These are phyloP conservation scores for Sporothrix inflata DNA, from an alignment of 2,329 filamentous ascomycete species.

Conservation along the genomic window DNA sequence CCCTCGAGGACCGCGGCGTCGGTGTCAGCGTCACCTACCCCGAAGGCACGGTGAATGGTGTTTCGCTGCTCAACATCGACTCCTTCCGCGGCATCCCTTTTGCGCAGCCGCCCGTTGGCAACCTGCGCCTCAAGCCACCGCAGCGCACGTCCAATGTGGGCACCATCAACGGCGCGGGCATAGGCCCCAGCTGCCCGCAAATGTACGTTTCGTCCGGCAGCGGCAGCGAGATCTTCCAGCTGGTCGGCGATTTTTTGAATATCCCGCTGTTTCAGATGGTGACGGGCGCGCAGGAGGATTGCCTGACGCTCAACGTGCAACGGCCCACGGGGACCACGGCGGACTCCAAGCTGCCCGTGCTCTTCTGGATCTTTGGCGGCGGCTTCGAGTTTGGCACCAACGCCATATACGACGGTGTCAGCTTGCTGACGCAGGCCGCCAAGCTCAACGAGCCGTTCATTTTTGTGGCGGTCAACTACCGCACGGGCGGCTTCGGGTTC, in stretches of 20 bases:
- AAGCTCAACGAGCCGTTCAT: constrained; percentile 65
- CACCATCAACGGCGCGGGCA: constrained; percentile 61
- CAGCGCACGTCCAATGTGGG: constrained; percentile 61
- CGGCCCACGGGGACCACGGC: constrained; percentile 60
- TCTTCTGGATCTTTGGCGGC: constrained; percentile 74
- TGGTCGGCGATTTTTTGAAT: constrained; percentile 56
- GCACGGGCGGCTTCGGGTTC: constrained; percentile 75
- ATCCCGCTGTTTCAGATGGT: constrained; percentile 53
- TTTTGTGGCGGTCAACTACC: constrained; percentile 78
- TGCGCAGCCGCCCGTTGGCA: constrained; percentile 68
- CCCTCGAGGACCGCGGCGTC: constrained; percentile 13
- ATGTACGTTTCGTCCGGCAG: constrained; percentile 64
- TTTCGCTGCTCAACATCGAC: constrained; percentile 54
- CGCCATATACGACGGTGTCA: constrained; percentile 56
- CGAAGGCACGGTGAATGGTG: constrained; percentile 29
- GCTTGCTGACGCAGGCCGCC: constrained; percentile 52
- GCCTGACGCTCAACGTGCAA: constrained; percentile 63
- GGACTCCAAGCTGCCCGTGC: constrained; percentile 63
- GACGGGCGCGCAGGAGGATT: constrained; percentile 64
- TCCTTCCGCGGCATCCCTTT: constrained; percentile 76
- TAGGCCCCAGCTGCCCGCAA: constrained; percentile 69
- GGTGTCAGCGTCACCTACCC: constrained; percentile 29
- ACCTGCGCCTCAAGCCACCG: constrained; percentile 70
- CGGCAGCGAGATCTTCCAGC: constrained; percentile 45
- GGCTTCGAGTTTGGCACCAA: constrained; percentile 61